Evolutionary conservation across 2,329 filamentous ascomycete genomes (phyloP), one percentile per base, ranked within the genome.

Genomic region (Colletotrichum tropicale): DNA sequence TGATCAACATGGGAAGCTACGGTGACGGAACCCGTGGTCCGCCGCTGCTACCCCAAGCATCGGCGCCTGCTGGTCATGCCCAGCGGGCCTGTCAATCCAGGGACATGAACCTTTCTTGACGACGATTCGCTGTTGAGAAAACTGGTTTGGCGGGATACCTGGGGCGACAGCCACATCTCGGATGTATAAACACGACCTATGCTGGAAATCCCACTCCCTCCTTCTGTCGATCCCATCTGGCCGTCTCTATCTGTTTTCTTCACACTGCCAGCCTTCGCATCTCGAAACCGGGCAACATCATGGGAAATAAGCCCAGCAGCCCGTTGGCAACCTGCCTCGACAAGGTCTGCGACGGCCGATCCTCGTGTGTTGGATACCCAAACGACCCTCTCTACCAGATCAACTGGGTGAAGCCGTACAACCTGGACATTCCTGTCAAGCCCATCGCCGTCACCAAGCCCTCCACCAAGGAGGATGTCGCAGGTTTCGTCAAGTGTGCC

Each of bases 391-490:
- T 88, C 8, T 91, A 88, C 81, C 85, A 90, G 79, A 55, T 83
- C 4, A 78, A 80, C 9, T 91, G 90, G 89, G 89, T 88, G 43
- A 87, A 86, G 78, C 84, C 87, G 2, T 91, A 89, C 82, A 91
- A 91, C 74, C 86, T 91, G 71, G 88, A 88, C 48, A 80, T 88
- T 21, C 80, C 83, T 3, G 85, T 90, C 28, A 87, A 83, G 8
- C 92, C 92, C 0, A 83, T 86, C 10, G 91, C 90, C 13, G 89
- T 93, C 21, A 87, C 92, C 4, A 85, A 90, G 9, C 92, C 92
- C 1, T 82, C 84, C 7, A 90, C 84, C 0, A 84, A 87, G 13
- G 81, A 88, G 26, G 89, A 93, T 70, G 88, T 93, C 3, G 87
- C 91, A 2, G 87, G 84, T 24, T 89, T 91, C 16, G 87, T 94